Evolutionary conservation across 225 moss, liverwort and hornwort species (phyloP), one percentile per base, ranked within the genome.

Genomic region (Pleurozium schreberi): DNA sequence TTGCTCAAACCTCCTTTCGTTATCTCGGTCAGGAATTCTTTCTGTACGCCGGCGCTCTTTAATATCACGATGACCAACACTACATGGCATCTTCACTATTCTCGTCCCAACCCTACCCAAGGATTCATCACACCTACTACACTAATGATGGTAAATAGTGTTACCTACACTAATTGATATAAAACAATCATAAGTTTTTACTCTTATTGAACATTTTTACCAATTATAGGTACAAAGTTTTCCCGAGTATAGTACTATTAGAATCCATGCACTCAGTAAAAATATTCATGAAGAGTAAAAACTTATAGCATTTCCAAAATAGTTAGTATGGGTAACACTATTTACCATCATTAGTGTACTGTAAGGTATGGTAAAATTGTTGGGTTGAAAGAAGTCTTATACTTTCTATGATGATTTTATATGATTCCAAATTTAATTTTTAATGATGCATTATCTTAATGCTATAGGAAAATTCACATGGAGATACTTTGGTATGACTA

Each of bases 301-400:
- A n/a, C n/a, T n/a, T n/a, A n/a, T n/a, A n/a, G n/a, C n/a, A n/a
- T n/a, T n/a, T n/a, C n/a, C n/a, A n/a, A n/a, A n/a, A n/a, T n/a
- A n/a, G n/a, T n/a, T n/a, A n/a, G n/a, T n/a, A n/a, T n/a, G n/a
- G n/a, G n/a, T n/a, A n/a, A n/a, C n/a, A n/a, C n/a, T n/a, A n/a
- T n/a, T n/a, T n/a, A n/a, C n/a, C n/a, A n/a, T n/a, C n/a, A n/a
- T n/a, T n/a, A n/a, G n/a, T n/a, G n/a, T n/a, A n/a, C n/a, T n/a
- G n/a, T n/a, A n/a, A n/a, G n/a, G n/a, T n/a, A 16, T n/a, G 55
- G 8, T 53, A n/a, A 36, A 6, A 55, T 8, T 0, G 0, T 34
- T 0, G 1, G 7, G 6, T 3, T 74, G 2, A 0, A 75, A 52
- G 34, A 23, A 23, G 23, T 9, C 1, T 0, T 8, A 23, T 0